Evolutionary conservation across 2,329 filamentous ascomycete genomes (phyloP).

Genomic region (Clonostachys rosea): DNA sequence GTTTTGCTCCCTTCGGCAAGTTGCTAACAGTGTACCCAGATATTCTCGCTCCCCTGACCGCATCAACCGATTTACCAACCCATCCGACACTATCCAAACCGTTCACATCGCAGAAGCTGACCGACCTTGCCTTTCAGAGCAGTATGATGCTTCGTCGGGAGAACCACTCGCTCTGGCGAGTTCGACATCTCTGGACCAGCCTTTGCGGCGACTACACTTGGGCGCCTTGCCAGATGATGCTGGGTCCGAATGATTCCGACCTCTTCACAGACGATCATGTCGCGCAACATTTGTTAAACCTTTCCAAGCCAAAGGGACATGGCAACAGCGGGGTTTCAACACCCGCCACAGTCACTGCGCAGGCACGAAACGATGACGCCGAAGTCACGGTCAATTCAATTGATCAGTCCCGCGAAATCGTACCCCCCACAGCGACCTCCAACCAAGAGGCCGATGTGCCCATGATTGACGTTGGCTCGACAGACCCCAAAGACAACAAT

Average conservation of each 20-base stretch:
- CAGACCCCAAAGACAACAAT: not conserved
- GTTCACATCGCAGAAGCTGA: constrained; percentile 70
- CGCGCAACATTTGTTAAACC: constrained; percentile 24
- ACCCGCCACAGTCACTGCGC: constrained; percentile 2
- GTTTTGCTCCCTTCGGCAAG: not conserved
- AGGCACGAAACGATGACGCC: constrained; percentile 8
- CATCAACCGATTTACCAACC: constrained; percentile 67
- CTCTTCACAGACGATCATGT: constrained; percentile 46
- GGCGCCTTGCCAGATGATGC: constrained; percentile 56
- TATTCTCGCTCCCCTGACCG: constrained; percentile 69
- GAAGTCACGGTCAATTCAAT: not conserved
- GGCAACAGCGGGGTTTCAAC: not conserved
- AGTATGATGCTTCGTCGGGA: constrained; percentile 71
- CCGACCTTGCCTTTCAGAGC: constrained; percentile 65
- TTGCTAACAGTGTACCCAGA: constrained; percentile 39
- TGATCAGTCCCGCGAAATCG: not conserved
- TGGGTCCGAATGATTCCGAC: constrained; percentile 49
- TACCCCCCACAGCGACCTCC: too few species aligned
- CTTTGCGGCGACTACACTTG: constrained; percentile 72
- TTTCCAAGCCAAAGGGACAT: constrained; percentile 11
- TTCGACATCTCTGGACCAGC: constrained; percentile 68
- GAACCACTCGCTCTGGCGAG: constrained; percentile 65
- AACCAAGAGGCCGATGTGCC: constrained; percentile 9
- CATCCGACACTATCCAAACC: constrained; percentile 73
- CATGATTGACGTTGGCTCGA: constrained; percentile 9